These are phyloP conservation scores for Kodamaea sp. DNA, from an alignment of 1,139 yeast species.

Conservation along the genomic window DNA sequence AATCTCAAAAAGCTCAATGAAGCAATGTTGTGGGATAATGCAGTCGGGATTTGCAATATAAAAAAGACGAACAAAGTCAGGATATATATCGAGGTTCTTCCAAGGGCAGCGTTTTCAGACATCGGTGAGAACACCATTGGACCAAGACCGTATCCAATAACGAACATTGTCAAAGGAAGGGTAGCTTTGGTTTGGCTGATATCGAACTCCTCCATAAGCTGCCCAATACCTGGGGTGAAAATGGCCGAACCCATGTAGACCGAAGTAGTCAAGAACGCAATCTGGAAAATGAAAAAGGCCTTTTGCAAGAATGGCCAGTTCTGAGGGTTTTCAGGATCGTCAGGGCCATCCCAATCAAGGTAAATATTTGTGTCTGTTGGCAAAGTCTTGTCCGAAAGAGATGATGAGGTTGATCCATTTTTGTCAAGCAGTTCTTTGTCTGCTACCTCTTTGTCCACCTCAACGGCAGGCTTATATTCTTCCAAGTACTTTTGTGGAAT, in stretches of 20 bases:
- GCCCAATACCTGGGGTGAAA: constrained; percentile 53
- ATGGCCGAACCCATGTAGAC: constrained; percentile 66
- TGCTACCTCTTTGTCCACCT: no score
- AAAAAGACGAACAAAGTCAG: constrained; percentile 30
- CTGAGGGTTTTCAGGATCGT: constrained; percentile 59
- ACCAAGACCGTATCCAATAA: constrained; percentile 42
- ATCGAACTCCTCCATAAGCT: constrained; percentile 29
- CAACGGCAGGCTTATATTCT: constrained; percentile 3
- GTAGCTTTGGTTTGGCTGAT: constrained; percentile 29
- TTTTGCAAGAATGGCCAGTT: constrained; percentile 53
- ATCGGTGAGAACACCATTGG: constrained; percentile 43
- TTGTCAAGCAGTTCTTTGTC: no score
- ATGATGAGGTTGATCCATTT: no score
- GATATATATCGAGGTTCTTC: constrained; percentile 48
- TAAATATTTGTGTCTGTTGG: constrained; percentile 13
- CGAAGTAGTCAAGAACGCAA: constrained; percentile 48
- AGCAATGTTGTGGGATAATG: constrained; percentile 31
- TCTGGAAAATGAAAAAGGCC: constrained; percentile 36
- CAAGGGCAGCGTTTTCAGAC: constrained; percentile 47
- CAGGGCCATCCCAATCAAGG: constrained; percentile 48
- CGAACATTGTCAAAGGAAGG: constrained; percentile 38
- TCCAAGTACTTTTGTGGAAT: constrained; percentile 33
- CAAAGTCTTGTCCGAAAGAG: constrained; percentile 2
- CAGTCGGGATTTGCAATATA: constrained; percentile 34
- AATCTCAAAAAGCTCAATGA: constrained; percentile 34